A percentile compares a stretch with the other conserved stretches of the same genome.
phyloP scores from a whole-genome alignment of 2,329 filamentous ascomycete genomes.

The Pseudonectria buxi region DNA sequence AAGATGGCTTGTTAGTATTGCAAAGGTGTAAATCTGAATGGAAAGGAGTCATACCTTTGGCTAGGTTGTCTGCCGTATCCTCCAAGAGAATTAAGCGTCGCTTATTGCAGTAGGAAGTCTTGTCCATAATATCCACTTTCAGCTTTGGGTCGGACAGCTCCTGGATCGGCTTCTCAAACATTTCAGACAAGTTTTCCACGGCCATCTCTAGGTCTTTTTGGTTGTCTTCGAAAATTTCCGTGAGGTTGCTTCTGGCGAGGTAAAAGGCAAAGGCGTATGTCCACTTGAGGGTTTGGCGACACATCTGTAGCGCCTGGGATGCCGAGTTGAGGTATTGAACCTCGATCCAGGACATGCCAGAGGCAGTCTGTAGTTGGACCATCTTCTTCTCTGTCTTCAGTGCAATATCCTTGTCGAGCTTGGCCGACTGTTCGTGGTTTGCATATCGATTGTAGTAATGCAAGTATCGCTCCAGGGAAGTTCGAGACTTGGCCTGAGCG shows the following conservation, averaged over 20 bases:
- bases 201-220: conserved; percentile 97
- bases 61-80: conserved; percentile 88
- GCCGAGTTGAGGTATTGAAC: conserved; percentile 94
- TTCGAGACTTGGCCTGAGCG: conserved; percentile 82
- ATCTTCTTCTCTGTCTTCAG: conserved; percentile 98
- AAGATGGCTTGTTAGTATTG: conserved; percentile 17
- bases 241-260: conserved; percentile 89
- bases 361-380: conserved; percentile 88
- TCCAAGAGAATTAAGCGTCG: conserved; percentile 82
- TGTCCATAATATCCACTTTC: conserved; percentile 98
- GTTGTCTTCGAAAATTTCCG: conserved; percentile 97
- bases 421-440: conserved; percentile 96
- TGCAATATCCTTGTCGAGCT: conserved; percentile 92
- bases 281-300: conserved; percentile 98
- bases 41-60: conserved; percentile 54
- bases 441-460: conserved; percentile 99
- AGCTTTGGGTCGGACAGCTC: conserved; percentile 81
- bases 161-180: conserved; percentile 96
- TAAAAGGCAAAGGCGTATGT: conserved; percentile 99
- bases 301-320: conserved; percentile 88
- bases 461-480: conserved; percentile 89
- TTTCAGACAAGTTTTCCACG: conserved; percentile 92
- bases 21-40: conserved; percentile 20
- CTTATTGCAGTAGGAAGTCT: conserved; percentile 95
- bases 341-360: conserved; percentile 98